A percentile compares a stretch with the other conserved stretches of the same genome.
Evolutionary conservation across 2,329 filamentous ascomycete species (phyloP).

Genomic region (Fusarium cyanostomum): DNA sequence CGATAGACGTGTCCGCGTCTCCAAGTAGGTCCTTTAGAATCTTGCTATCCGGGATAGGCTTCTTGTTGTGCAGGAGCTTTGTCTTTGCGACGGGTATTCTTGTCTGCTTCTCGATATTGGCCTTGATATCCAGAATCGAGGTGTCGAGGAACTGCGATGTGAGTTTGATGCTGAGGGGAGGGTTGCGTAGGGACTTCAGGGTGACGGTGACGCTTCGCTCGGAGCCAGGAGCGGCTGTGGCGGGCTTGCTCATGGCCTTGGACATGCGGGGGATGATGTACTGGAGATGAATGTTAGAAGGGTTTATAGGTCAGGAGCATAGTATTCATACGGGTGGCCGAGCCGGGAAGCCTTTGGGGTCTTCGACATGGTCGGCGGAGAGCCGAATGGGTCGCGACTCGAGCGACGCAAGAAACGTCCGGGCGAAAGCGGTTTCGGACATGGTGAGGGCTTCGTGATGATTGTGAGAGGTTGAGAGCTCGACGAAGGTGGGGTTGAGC

Average conservation of each 20-base stretch:
- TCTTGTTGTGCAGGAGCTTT: constrained; percentile 86
- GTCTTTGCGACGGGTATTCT: constrained; percentile 78
- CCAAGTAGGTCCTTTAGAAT: constrained; percentile 77
- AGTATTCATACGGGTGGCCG: constrained; percentile 72
- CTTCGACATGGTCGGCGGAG: constrained; percentile 88
- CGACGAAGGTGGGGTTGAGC: constrained; percentile 38
- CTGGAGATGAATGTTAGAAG: constrained; percentile 52
- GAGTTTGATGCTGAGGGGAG: constrained; percentile 73
- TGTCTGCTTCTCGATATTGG: constrained; percentile 70
- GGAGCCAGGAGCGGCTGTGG: constrained; percentile 60
- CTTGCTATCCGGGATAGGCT: constrained; percentile 82
- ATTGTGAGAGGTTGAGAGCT: constrained; percentile 7
- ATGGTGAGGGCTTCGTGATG: constrained; percentile 55
- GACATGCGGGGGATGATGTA: constrained; percentile 77
- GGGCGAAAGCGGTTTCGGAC: constrained; percentile 87
- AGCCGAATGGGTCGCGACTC: constrained; percentile 84
- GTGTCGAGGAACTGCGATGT: constrained; percentile 71
- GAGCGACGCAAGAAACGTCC: constrained; percentile 81
- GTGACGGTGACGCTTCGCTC: constrained; percentile 66
- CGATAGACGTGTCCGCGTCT: constrained; percentile 62
- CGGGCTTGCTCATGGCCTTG: constrained; percentile 62
- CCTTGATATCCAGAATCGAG: constrained; percentile 82
- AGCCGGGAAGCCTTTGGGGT: constrained; percentile 79
- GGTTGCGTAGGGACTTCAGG: constrained; percentile 82
- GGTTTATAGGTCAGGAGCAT: background rate